These are phyloP conservation scores for Neurospora pannonica DNA, from an alignment of 495 filamentous ascomycete species.

Conservation along the genomic window DNA sequence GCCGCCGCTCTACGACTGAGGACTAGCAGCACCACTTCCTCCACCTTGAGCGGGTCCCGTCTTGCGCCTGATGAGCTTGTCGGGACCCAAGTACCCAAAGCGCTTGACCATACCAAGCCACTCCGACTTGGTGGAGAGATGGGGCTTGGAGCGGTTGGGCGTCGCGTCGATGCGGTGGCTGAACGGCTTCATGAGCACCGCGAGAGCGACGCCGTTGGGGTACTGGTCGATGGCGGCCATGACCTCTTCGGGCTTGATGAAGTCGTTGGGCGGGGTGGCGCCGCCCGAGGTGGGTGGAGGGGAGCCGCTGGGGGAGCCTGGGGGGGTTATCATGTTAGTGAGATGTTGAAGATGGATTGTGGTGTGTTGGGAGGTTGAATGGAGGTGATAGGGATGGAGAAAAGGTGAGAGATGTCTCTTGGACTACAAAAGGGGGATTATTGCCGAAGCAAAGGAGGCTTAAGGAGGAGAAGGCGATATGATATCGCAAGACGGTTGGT, in stretches of 20 bases:
- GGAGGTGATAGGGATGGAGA: neutral
- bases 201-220: conserved; percentile 26
- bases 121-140: conserved; percentile 27
- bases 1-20: neutral
- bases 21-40: neutral
- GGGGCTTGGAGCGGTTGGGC: conserved; percentile 15
- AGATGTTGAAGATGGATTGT: neutral
- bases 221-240: neutral
- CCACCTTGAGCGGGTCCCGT: neutral
- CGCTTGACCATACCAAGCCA: conserved; percentile 43
- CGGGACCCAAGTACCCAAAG: conserved; percentile 22
- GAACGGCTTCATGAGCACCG: conserved; percentile 53
- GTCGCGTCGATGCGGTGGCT: conserved; percentile 41
- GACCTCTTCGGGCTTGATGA: neutral
- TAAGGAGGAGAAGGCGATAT: too few species aligned
- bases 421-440: neutral
- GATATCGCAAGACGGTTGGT: neutral
- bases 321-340: neutral
- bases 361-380: neutral
- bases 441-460: too few species aligned
- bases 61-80: conserved; percentile 40
- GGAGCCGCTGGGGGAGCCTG: neutral
- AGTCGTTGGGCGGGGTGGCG: neutral
- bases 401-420: neutral
- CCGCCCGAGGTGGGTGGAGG: neutral